Base-by-base conservation (phyloP, 108 stramenopile genomes). In the Ochromonas danica region DNA sequence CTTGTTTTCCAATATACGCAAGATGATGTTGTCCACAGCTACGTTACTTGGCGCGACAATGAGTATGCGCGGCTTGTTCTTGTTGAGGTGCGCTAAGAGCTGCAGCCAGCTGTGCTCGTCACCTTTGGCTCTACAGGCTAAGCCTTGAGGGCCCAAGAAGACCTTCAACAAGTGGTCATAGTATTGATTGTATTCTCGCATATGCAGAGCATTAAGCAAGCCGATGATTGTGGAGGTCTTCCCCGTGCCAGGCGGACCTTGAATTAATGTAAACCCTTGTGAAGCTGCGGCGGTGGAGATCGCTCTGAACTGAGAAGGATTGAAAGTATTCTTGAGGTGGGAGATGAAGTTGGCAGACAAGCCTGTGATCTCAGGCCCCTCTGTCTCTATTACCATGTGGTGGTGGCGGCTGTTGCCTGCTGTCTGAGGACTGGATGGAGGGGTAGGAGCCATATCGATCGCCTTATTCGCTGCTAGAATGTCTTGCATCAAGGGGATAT, bases 41-140 rank as follows among this genome's bases (percentile, higher is more conserved):
- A 93, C 93, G 85, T 99, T 99, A 60, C 92, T 93, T 0, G 97
- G 99, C 1, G 99, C 97, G 75, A 91, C 92, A 6, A 98, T 94
- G 36, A 99, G 87, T 41, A 90, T 89, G 14, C 89, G 79, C 10
- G 79, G 78, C 30, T 70, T 82, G 0, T 22, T 25, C 22, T n/a
- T 38, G 35, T 45, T 28, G 22, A 27, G 70, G 3, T 72, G 70
- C 0, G 17, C 45, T 27, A 22, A 1, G 3, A 33, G 28, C 39
- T 30, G n/a, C 0, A 79, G 1, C 38, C 78, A n/a, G 14, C 0
- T 3, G 0, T 1, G 35, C 22, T 41, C 27, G 61, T 45, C 33
- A 17, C 27, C 38, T 1, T 36, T 25, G 22, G 3, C 22, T 41
- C 35, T 39, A 61, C 3, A 2, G 6, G 3, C 14, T 31, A 28